These are phyloP conservation scores for Dendrobium huoshanense DNA, from an alignment of 106 monocot genomes.

Conservation along the genomic window DNA sequence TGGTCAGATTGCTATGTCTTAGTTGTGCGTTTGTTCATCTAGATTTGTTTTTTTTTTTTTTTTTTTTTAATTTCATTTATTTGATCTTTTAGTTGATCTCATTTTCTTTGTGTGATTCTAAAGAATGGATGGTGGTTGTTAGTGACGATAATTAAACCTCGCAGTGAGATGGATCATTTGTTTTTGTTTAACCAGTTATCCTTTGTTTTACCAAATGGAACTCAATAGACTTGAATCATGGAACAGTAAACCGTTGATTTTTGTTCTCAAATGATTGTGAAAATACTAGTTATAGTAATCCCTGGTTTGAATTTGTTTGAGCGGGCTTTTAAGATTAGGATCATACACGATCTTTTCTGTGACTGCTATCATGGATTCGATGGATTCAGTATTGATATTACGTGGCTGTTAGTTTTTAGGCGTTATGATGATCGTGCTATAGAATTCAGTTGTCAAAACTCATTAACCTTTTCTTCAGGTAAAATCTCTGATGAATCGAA, in stretches of 20 bases:
- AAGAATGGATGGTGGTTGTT: not conserved
- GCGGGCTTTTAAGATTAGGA: not conserved
- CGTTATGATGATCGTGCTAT: not conserved
- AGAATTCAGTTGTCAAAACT: not conserved
- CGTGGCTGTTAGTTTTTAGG: not conserved
- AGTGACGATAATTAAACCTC: not conserved
- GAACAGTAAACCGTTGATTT: not conserved
- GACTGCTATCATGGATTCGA: not conserved
- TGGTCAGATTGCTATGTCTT: not conserved
- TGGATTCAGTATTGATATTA: not conserved
- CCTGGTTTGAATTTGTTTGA: not conserved
- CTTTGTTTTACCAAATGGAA: not conserved
- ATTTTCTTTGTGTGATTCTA: not conserved
- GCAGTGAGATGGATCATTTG: not conserved
- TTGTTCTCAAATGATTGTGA: not conserved
- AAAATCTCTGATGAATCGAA: not conserved
- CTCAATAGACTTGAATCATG: not conserved
- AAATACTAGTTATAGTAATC: not conserved
- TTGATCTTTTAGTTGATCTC: not conserved
- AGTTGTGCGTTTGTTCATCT: not conserved
- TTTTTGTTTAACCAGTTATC: not conserved
- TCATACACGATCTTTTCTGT: not conserved
- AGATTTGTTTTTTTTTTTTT: not conserved
- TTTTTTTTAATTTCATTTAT: not conserved
- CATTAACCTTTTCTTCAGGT: not conserved